A percentile compares a stretch with the other conserved stretches of the same genome.
Evolutionary conservation across 495 filamentous ascomycete genomes (phyloP).

Genomic region (Barbatosphaeria neglecta): DNA sequence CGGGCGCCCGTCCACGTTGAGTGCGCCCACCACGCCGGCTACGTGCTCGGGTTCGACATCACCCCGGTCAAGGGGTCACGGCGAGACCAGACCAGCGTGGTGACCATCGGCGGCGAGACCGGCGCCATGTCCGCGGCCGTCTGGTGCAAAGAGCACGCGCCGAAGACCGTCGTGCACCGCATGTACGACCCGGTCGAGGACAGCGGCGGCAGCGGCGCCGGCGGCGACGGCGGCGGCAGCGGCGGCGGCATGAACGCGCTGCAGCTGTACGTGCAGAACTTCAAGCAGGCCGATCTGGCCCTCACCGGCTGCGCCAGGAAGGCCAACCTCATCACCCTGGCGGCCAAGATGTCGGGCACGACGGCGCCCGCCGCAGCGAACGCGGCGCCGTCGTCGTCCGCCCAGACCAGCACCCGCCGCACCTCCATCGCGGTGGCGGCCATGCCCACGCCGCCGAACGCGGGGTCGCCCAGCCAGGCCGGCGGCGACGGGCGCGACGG

Average conservation of each 20-base stretch:
- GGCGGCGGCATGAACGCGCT: constrained; percentile 64
- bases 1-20: constrained; percentile 72
- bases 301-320: constrained; percentile 87
- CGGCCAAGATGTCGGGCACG: constrained; percentile 25
- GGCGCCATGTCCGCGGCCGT: constrained; percentile 68
- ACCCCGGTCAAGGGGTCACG: constrained; percentile 80
- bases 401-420: constrained; percentile 22
- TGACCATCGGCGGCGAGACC: constrained; percentile 63
- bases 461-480: background rate
- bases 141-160: constrained; percentile 80
- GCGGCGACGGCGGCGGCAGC: too few species aligned
- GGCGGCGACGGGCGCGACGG: constrained; percentile 12
- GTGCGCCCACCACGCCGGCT: constrained; percentile 77
- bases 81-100: constrained; percentile 59
- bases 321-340: constrained; percentile 42
- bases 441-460: constrained; percentile 4
- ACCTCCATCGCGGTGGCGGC: constrained; percentile 15
- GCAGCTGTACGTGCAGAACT: constrained; percentile 73
- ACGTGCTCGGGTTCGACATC: constrained; percentile 79
- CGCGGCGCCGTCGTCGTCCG: constrained; percentile 2
- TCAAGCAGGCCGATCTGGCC: constrained; percentile 87
- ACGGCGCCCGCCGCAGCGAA: constrained; percentile 1
- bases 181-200: constrained; percentile 63
- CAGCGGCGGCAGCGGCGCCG: too few species aligned
- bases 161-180: constrained; percentile 58